Base-by-base conservation (phyloP, 805 yeast genomes). In the Hemisphaericaspora nanyangensis region DNA sequence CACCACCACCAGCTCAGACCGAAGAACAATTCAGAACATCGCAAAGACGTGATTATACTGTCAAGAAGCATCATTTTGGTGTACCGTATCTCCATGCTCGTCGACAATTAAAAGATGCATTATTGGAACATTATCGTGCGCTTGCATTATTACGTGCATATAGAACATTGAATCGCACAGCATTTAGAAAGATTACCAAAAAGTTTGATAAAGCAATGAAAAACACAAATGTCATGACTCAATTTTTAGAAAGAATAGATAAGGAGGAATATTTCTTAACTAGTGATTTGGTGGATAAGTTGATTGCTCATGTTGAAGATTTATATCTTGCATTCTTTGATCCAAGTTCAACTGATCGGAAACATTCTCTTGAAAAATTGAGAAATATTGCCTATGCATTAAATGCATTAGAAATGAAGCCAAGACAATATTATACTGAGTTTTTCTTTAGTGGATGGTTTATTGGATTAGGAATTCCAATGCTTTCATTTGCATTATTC, bases 141-240 rank as follows among this genome's bases (percentile, higher is more conserved):
- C 64, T 88, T 45, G 85, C 85, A 43, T 69, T 86, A 26, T 61
- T 85, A 35, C 77, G 77, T 46, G 82, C 86, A 0, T 93, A 80
- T 58, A 72, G 86, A 47, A 68, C 81, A 34, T 60, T 90, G 49
- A 93, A 93, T 60, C 72, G 89, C 22, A 89, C 95, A 0, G 99
- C 95, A 0, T 79, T 90, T 52, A 75, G 96, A 37, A 93, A 93
- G 53, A 80, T 93, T 52, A 71, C 88, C 42, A 93, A 93, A 55
- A 93, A 93, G 58, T 90, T 79, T 56, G 99, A 93, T 61, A 93
- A 93, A 53, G 71, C 82, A 4, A 71, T 81, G 2, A 55, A 65
- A 10, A 65, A 76, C 7, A 35, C 37, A 6, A 49, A 65, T 1
- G 48, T 72, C 4, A 65, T 77, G 10, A 57, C 63, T 0, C 45